A percentile compares a stretch with the other conserved stretches of the same genome.
Conservation (phyloP, 2,329 filamentous ascomycete species). For the Aaosphaeria arxii region DNA sequence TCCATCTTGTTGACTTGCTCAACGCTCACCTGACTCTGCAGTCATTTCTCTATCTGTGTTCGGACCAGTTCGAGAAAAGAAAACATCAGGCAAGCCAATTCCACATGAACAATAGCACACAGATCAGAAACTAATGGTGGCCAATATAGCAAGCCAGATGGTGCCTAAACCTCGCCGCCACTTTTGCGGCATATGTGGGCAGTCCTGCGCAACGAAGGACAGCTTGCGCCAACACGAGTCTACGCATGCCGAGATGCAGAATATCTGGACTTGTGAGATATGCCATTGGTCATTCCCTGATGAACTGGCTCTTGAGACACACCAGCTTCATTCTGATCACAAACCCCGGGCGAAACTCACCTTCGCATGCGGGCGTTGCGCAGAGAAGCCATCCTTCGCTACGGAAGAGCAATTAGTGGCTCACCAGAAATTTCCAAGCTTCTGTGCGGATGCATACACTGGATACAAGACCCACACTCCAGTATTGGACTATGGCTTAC, state of each 20-base stretch:
- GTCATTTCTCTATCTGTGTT: no score
- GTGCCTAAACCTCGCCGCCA: background rate
- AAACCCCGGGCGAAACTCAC: background rate
- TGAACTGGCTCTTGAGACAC: conserved; percentile 1
- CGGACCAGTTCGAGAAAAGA: no score
- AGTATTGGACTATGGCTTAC: background rate
- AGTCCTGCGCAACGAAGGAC: background rate
- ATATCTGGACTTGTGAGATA: background rate
- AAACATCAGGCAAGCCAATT: no score
- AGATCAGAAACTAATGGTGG: no score
- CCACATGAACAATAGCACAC: no score
- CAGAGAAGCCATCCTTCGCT: background rate
- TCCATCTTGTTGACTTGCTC: no score
- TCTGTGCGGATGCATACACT: background rate
- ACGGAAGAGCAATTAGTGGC: background rate
- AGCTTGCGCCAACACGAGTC: background rate
- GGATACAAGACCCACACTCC: background rate
- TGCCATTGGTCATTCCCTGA: conserved; percentile 3
- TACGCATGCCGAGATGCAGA: background rate
- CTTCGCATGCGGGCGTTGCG: background rate
- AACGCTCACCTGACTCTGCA: no score
- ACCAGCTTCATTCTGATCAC: background rate
- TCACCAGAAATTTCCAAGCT: background rate
- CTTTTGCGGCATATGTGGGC: conserved; percentile 3
- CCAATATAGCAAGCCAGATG: background rate